phyloP scores from a whole-genome alignment of 768 basidiomycete species.

The Hortiboletus flavorubellus region DNA sequence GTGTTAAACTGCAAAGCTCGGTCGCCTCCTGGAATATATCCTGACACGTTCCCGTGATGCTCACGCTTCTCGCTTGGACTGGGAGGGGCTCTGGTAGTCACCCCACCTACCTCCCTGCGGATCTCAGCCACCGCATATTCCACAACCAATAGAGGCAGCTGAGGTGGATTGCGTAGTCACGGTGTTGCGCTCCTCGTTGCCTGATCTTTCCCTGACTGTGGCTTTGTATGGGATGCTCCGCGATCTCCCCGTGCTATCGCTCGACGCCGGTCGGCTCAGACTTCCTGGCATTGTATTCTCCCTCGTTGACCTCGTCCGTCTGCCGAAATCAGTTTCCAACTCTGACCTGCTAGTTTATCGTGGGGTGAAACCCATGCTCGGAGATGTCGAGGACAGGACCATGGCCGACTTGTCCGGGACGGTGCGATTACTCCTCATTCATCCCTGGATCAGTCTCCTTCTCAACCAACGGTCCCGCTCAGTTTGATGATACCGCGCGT shows the following conservation, averaged over 20 bases:
- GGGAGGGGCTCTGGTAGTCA: not conserved
- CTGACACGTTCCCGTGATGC: no score
- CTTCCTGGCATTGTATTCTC: no score
- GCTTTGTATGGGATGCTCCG: not conserved
- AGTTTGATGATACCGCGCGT: not conserved
- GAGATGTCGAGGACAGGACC: not conserved
- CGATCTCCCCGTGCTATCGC: no score
- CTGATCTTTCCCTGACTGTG: not conserved
- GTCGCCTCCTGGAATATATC: no score
- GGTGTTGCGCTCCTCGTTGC: not conserved
- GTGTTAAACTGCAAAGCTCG: no score
- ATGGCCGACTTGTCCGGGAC: not conserved
- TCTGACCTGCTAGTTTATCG: not conserved
- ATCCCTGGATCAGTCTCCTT: slow-evolving; percentile 5
- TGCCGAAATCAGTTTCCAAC: no score
- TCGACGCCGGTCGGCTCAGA: no score
- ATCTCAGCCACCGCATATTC: not conserved
- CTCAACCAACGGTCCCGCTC: not conserved
- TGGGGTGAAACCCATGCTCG: not conserved
- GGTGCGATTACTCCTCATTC: not conserved
- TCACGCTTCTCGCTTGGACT: no score
- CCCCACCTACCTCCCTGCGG: not conserved
- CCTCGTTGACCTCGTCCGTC: no score
- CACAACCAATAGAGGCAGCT: not conserved
- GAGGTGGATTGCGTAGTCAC: not conserved